Conservation (phyloP, 2,329 filamentous ascomycete species). For the Hypoxylon sp. region DNA sequence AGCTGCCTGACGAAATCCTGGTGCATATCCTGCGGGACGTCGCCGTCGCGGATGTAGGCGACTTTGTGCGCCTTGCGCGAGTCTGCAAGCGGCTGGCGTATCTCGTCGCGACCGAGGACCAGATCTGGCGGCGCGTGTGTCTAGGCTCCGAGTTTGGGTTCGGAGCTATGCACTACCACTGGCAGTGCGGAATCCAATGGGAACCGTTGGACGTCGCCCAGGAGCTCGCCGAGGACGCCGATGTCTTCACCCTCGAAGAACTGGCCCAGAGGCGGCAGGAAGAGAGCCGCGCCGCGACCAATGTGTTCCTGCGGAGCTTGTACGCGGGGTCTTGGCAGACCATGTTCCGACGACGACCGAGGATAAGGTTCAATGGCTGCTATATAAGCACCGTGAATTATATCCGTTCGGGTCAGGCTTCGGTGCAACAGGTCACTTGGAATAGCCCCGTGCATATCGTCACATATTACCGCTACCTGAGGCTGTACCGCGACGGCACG, state of each 20-base stretch:
- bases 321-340: slow-evolving; percentile 70
- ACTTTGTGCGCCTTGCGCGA: slow-evolving; percentile 79
- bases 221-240: slow-evolving; percentile 48
- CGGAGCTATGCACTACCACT: slow-evolving; percentile 84
- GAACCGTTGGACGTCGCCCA: slow-evolving; percentile 59
- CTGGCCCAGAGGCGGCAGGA: slow-evolving; percentile 53
- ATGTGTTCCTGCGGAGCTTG: slow-evolving; percentile 57
- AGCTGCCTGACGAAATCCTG: slow-evolving; percentile 86
- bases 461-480: slow-evolving; percentile 96
- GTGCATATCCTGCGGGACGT: slow-evolving; percentile 81
- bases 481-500: slow-evolving; percentile 92
- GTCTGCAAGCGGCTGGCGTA: slow-evolving; percentile 92
- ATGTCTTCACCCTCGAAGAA: slow-evolving; percentile 56
- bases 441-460: slow-evolving; percentile 89
- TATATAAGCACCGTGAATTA: slow-evolving; percentile 99
- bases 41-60: slow-evolving; percentile 79
- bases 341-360: slow-evolving; percentile 86
- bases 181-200: slow-evolving; percentile 72
- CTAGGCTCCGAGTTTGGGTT: slow-evolving; percentile 82
- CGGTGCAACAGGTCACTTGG: slow-evolving; percentile 80
- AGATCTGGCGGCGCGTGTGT: slow-evolving; percentile 85
- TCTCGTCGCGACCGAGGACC: slow-evolving; percentile 84
- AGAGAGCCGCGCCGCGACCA: slow-evolving; percentile 55
- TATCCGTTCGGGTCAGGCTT: slow-evolving; percentile 81
- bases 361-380: slow-evolving; percentile 92